phyloP scores from a whole-genome alignment of 2,329 filamentous ascomycete genomes.

The Kalaharituber pfeilii region DNA sequence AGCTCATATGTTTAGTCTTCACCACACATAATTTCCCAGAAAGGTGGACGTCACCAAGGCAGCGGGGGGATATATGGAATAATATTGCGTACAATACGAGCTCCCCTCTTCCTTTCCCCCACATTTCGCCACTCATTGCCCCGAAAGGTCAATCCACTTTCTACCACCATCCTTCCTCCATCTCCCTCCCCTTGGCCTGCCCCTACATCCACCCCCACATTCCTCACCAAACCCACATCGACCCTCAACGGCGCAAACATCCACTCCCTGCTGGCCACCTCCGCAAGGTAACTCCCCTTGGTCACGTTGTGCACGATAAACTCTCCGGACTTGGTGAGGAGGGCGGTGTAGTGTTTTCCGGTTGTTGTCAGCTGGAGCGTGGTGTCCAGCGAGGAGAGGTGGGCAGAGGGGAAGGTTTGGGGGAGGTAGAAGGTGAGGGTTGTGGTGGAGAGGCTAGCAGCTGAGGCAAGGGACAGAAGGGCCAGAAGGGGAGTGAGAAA shows the following conservation, averaged over 20 bases:
- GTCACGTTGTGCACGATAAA: slow-evolving; percentile 16
- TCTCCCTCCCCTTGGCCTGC: slow-evolving; percentile 30
- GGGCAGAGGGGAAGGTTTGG: not conserved
- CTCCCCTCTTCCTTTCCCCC: slow-evolving; percentile 43
- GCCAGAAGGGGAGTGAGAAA: not conserved
- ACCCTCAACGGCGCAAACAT: slow-evolving; percentile 65
- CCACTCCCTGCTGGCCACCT: slow-evolving; percentile 58
- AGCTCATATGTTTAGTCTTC: slow-evolving; percentile 1
- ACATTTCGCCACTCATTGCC: slow-evolving; percentile 83
- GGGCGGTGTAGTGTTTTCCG: slow-evolving; percentile 7
- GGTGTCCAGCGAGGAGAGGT: slow-evolving; percentile 12
- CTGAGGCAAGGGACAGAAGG: not conserved
- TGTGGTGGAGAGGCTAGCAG: not conserved
- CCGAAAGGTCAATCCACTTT: slow-evolving; percentile 68
- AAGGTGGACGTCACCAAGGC: not conserved
- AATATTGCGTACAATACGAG: slow-evolving; percentile 3
- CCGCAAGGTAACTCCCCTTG: slow-evolving; percentile 58
- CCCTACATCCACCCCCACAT: no score
- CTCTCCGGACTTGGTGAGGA: slow-evolving; percentile 9
- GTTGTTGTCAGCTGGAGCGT: slow-evolving; percentile 16
- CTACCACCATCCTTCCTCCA: slow-evolving; percentile 30
- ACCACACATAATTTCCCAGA: not conserved
- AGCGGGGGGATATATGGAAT: slow-evolving; percentile 2
- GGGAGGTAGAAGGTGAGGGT: not conserved
- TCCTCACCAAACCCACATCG: no score